Conservation (phyloP, 768 basidiomycete genomes). For the Rubroboletus pulcherrimus region DNA sequence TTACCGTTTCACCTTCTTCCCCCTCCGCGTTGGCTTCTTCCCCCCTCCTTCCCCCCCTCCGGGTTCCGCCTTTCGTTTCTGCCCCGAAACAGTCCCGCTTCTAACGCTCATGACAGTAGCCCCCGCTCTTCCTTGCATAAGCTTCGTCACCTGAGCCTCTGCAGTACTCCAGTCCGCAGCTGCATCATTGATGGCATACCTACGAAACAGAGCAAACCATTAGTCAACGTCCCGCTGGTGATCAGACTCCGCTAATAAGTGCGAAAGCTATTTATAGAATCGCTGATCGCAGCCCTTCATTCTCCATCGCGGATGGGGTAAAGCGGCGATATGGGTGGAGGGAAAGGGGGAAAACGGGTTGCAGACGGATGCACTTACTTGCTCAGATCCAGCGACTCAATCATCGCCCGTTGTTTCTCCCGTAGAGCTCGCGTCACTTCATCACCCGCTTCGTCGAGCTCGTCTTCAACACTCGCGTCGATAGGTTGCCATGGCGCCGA, state of each 20-base stretch:
- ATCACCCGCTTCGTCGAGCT: slow-evolving; percentile 75
- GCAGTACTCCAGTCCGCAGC: slow-evolving; percentile 72
- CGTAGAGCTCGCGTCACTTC: slow-evolving; percentile 49
- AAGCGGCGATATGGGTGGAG: slow-evolving; percentile 6
- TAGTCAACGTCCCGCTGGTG: neutral
- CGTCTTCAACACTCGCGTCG: slow-evolving; percentile 50
- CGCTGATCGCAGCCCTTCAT: neutral
- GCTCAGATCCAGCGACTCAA: slow-evolving; percentile 81
- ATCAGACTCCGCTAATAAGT: neutral
- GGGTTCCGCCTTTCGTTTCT: slow-evolving; percentile 55
- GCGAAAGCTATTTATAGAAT: neutral
- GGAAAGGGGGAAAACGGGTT: neutral
- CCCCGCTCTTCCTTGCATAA: slow-evolving; percentile 42
- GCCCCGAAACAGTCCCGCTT: slow-evolving; percentile 33
- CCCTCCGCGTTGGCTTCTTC: slow-evolving; percentile 49
- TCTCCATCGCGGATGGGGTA: neutral
- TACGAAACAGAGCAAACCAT: slow-evolving; percentile 24
- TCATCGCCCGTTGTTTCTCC: slow-evolving; percentile 82
- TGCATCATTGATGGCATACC: slow-evolving; percentile 71
- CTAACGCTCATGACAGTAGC: slow-evolving; percentile 80
- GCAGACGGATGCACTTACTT: slow-evolving; percentile 54
- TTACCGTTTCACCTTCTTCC: slow-evolving; percentile 40
- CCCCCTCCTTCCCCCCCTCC: slow-evolving; percentile 32
- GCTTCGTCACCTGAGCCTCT: slow-evolving; percentile 63
- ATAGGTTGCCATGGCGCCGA: slow-evolving; percentile 42